Conservation (phyloP, 345 rosid genomes). For the Cardamine resedifolia region DNA sequence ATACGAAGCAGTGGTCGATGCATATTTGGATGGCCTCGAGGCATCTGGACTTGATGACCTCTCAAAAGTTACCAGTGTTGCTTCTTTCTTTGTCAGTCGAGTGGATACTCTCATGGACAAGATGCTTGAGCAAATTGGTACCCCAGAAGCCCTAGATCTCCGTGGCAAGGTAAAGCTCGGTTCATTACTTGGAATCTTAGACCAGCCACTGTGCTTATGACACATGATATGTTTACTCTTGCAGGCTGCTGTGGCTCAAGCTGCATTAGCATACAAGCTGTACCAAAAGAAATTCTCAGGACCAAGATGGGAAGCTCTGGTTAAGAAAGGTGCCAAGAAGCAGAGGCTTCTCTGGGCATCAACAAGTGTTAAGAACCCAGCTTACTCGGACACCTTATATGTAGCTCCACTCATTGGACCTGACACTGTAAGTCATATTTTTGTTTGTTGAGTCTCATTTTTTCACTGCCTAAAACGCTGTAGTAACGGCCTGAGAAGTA, state of each 20-base stretch:
- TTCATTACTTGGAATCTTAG: conserved; percentile 2
- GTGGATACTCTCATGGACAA: conserved; percentile 96
- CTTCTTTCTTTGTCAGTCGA: conserved; percentile 97
- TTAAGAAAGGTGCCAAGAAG: conserved; percentile 97
- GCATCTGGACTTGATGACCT: conserved; percentile 90
- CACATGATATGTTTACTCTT: conserved; percentile 18
- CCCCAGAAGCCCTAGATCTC: conserved; percentile 91
- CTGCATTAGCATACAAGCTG: conserved; percentile 84
- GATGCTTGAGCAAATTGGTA: conserved; percentile 88
- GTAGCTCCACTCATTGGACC: conserved; percentile 96
- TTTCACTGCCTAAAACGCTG: not conserved
- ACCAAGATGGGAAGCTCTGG: conserved; percentile 95
- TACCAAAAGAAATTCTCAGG: conserved; percentile 99
- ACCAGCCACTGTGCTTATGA: not conserved
- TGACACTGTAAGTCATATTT: conserved; percentile 63
- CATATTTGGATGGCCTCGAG: conserved; percentile 98
- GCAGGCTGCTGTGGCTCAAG: conserved; percentile 96
- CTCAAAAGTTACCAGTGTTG: conserved; percentile 95
- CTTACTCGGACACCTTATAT: conserved; percentile 85
- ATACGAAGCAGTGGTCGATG: conserved; percentile 96
- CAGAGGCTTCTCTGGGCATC: conserved; percentile 97
- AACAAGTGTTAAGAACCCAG: conserved; percentile 96
- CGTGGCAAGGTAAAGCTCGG: conserved; percentile 77
- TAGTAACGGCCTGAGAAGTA: not conserved
- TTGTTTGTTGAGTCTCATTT: not conserved